A percentile compares a stretch with the other conserved stretches of the same genome.
Conservation (phyloP, 306 rosid genomes). For the Ormosia semicastrata region DNA sequence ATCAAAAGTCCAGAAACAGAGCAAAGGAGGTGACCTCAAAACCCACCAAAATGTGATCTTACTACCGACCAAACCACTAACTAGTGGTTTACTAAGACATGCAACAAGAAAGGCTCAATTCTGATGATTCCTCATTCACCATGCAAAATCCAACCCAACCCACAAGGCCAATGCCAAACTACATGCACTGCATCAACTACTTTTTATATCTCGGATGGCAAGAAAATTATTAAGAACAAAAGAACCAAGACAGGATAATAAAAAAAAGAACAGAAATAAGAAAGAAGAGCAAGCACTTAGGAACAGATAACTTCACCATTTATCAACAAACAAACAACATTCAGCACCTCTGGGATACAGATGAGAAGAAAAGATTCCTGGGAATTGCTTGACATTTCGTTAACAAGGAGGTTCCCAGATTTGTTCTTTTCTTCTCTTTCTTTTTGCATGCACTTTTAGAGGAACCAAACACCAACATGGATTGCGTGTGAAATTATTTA, state of each 20-base stretch:
- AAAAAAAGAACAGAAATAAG: neutral
- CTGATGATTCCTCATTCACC: neutral
- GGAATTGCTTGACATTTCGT: neutral
- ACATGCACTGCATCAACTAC: neutral
- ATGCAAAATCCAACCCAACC: conserved; percentile 14
- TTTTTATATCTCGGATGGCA: neutral
- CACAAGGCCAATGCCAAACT: neutral
- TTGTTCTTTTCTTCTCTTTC: conserved; percentile 7
- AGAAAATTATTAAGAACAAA: neutral
- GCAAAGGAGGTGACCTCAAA: neutral
- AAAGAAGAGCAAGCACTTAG: neutral
- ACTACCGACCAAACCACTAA: conserved; percentile 14
- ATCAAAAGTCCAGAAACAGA: neutral
- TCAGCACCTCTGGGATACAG: neutral
- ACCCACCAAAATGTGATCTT: neutral
- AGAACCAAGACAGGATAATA: neutral
- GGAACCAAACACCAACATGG: neutral
- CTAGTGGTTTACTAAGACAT: neutral
- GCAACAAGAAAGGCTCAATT: conserved; percentile 25
- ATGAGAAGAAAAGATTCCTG: neutral
- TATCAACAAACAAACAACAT: neutral
- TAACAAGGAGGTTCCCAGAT: neutral
- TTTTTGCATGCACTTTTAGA: conserved; percentile 29
- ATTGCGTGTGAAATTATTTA: neutral
- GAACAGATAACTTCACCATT: neutral